Conservation (phyloP, 2,329 filamentous ascomycete genomes). For the Periconia sp. region DNA sequence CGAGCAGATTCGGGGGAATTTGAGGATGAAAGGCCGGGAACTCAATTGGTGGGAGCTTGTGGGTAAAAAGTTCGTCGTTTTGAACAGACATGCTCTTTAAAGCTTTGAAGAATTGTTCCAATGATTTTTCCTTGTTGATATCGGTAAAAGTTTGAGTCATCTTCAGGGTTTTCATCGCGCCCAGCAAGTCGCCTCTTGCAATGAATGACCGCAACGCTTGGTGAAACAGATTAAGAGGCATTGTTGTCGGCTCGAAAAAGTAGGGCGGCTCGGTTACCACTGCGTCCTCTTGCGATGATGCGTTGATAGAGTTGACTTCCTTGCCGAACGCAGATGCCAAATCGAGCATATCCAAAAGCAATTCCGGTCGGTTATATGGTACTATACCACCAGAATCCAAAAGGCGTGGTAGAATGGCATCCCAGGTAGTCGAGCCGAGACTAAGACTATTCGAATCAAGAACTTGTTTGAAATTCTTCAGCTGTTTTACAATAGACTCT, state of each 20-base stretch:
- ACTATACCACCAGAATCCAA: conserved; percentile 52
- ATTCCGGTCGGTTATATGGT: conserved; percentile 47
- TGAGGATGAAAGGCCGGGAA: conserved; percentile 49
- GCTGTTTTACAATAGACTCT: conserved; percentile 33
- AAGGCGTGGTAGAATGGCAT: conserved; percentile 52
- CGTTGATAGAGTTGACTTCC: conserved; percentile 42
- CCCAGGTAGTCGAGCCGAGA: conserved; percentile 47
- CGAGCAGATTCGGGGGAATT: conserved; percentile 52
- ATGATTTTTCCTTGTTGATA: conserved; percentile 45
- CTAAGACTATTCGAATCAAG: conserved; percentile 41
- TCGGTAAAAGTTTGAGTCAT: conserved; percentile 47
- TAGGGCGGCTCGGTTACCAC: conserved; percentile 35
- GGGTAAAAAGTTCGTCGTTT: conserved; percentile 28
- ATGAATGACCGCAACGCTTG: conserved; percentile 45
- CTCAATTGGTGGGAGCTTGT: conserved; percentile 38
- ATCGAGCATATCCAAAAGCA: conserved; percentile 44
- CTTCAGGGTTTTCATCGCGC: conserved; percentile 42
- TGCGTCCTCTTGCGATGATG: conserved; percentile 22
- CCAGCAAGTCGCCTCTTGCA: conserved; percentile 39
- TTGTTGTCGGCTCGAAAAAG: conserved; percentile 48
- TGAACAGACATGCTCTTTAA: conserved; percentile 22
- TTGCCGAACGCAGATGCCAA: conserved; percentile 46
- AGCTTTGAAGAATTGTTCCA: conserved; percentile 46
- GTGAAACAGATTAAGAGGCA: conserved; percentile 47
- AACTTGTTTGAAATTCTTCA: conserved; percentile 42